Evolutionary conservation across 2,329 filamentous ascomycete genomes (phyloP).

Genomic region (Apiospora phragmitis): DNA sequence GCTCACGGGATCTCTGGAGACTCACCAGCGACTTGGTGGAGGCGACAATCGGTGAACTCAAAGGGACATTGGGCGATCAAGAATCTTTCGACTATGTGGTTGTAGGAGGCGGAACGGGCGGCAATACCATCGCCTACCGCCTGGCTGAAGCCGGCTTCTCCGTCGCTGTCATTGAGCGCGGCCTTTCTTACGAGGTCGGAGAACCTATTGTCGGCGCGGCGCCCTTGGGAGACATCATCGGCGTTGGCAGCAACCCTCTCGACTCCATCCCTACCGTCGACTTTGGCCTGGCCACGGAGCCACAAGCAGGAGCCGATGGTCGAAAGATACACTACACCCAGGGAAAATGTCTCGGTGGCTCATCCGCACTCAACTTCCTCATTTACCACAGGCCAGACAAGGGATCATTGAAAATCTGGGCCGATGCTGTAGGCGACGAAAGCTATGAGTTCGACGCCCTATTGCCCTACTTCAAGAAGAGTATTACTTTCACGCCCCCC

Average conservation of each 20-base stretch:
- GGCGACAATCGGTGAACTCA: not conserved
- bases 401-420: conserved; percentile 26
- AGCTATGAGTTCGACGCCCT: conserved; percentile 27
- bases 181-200: conserved; percentile 33
- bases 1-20: not conserved
- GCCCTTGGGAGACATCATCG: conserved; percentile 22
- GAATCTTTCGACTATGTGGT: conserved; percentile 24
- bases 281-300: conserved; percentile 26
- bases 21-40: not conserved
- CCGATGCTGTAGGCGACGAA: conserved; percentile 24
- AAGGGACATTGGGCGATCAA: not conserved
- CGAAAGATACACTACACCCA: conserved; percentile 27
- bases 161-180: conserved; percentile 41
- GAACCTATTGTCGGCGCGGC: conserved; percentile 18
- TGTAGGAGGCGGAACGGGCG: conserved; percentile 40
- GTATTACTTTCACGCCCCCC: conserved; percentile 25
- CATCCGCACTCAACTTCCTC: conserved; percentile 32
- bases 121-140: conserved; percentile 35
- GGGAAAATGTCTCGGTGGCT: conserved; percentile 31
- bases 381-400: conserved; percentile 28
- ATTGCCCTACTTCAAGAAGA: conserved; percentile 27
- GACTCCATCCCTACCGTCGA: conserved; percentile 21
- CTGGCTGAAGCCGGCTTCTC: conserved; percentile 26
- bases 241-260: conserved; percentile 16
- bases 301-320: conserved; percentile 18